Evolutionary conservation across 352 stramenopile genomes (phyloP), one percentile per base, ranked within the genome.

Genomic region (Phytopythium cucurbitacearum): DNA sequence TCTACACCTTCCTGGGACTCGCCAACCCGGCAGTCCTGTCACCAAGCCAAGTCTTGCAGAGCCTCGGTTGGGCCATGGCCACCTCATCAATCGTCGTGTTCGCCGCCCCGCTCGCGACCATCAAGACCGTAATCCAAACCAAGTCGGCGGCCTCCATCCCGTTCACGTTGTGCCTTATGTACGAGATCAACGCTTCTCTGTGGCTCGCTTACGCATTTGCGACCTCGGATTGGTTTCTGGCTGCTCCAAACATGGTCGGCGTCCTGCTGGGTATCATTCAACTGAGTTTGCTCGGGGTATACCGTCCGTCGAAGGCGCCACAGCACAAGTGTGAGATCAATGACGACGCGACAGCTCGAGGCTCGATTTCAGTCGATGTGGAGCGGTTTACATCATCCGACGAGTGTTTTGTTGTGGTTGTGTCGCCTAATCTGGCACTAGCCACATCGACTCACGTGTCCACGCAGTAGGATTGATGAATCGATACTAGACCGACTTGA

Each of bases 171-270:
- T 71, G 71, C 13, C 10, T 53, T 4, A 66, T 75, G 32, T 76
- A 70, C 5, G 59, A 65, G 8, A 13, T 72, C 51, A 89, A 84
- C 67, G 81, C 76, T 53, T 42, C 49, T 4, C 62, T 87, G 33
- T 89, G 79, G 73, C 56, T 81, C 51, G 32, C 73, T 45, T 80
- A 76, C 48, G 73, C 69, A 11, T 53, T 75, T 11, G 38, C 81
- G 7, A 61, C 73, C 45, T 21, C 72, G 28, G 71, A 89, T 33
- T 37, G 65, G 13, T 65, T 86, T 28, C 56, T 89, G 4, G 33
- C 80, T 16, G 61, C 71, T 5, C 76, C 74, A 6, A 80, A 69
- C 13, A 41, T 62, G 11, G 55, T 74, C 4, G 71, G 67, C 34
- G 38, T 73, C 34, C 38, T 54, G 28, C 55, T 86, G 13, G 71